phyloP scores from a whole-genome alignment of 2,329 filamentous ascomycete genomes.

The Colletotrichum truncatum region DNA sequence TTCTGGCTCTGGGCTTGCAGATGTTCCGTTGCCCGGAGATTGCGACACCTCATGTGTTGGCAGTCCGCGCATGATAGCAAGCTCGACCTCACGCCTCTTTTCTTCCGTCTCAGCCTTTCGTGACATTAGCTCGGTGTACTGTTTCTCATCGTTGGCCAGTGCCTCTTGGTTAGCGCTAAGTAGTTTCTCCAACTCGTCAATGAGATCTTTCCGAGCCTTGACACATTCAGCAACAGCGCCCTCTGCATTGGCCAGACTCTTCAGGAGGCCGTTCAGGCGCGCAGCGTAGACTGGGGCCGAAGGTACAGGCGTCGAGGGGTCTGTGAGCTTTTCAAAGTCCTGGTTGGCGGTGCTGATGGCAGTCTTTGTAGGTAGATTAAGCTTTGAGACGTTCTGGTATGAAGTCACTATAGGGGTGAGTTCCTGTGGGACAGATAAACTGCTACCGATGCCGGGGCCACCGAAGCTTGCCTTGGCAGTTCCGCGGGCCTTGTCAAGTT shows the following conservation, averaged over 20 bases:
- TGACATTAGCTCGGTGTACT: constrained; percentile 70
- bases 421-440: constrained; percentile 74
- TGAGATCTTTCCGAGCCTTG: constrained; percentile 81
- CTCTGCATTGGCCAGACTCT: constrained; percentile 87
- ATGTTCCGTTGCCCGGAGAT: constrained; percentile 56
- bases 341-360: constrained; percentile 76
- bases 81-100: constrained; percentile 89
- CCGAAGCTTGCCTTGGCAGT: constrained; percentile 60
- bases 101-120: constrained; percentile 78
- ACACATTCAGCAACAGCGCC: constrained; percentile 89
- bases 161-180: constrained; percentile 77
- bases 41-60: constrained; percentile 62
- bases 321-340: constrained; percentile 86
- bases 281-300: constrained; percentile 92
- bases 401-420: constrained; percentile 78
- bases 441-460: constrained; percentile 72
- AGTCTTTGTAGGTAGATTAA: constrained; percentile 73
- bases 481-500: constrained; percentile 69
- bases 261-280: constrained; percentile 87
- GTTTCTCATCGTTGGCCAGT: constrained; percentile 74
- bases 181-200: constrained; percentile 84
- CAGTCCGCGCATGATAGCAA: constrained; percentile 87
- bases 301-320: constrained; percentile 73
- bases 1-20: constrained; percentile 59
- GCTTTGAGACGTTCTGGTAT: constrained; percentile 79